Percentiles rank a stretch among this genome's conserved stretches.
phyloP scores from a whole-genome alignment of 768 basidiomycete species.

The Pleurotus djamor region DNA sequence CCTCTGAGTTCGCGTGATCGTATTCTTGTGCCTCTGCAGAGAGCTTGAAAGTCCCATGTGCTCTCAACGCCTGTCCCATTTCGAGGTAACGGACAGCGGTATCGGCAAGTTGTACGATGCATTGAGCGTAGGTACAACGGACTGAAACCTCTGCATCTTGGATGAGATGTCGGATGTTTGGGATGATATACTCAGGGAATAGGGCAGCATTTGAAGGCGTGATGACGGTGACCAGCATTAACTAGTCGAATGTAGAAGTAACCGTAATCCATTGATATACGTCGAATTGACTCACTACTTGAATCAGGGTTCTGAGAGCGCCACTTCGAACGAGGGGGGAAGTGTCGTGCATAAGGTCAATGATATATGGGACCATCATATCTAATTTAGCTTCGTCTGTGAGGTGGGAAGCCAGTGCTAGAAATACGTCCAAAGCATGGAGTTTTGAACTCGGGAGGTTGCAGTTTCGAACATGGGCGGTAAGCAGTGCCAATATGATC shows the following conservation, averaged over 20 bases:
- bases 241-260: conserved; percentile 14
- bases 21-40: conserved; percentile 65
- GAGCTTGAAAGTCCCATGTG: conserved; percentile 71
- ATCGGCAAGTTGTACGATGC: conserved; percentile 81
- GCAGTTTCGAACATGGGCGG: conserved; percentile 89
- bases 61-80: conserved; percentile 89
- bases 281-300: conserved; percentile 58
- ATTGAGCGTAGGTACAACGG: conserved; percentile 78
- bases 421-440: conserved; percentile 80
- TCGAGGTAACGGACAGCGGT: conserved; percentile 88
- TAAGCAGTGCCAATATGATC: conserved; percentile 83
- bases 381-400: conserved; percentile 97
- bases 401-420: conserved; percentile 76
- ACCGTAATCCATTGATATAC: not conserved
- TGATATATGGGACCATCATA: conserved; percentile 87
- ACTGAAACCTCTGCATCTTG: conserved; percentile 85
- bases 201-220: conserved; percentile 80
- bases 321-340: conserved; percentile 78
- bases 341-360: conserved; percentile 87
- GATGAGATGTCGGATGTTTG: conserved; percentile 80
- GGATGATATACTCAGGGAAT: conserved; percentile 94
- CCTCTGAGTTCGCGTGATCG: conserved; percentile 83
- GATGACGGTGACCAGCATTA: conserved; percentile 71
- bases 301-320: conserved; percentile 75
- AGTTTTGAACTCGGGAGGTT: conserved; percentile 83